Percentiles rank a stretch among this genome's conserved stretches.
These are phyloP conservation scores for Mentha longifolia DNA, from an alignment of 257 asterid genomes.

Conservation along the genomic window DNA sequence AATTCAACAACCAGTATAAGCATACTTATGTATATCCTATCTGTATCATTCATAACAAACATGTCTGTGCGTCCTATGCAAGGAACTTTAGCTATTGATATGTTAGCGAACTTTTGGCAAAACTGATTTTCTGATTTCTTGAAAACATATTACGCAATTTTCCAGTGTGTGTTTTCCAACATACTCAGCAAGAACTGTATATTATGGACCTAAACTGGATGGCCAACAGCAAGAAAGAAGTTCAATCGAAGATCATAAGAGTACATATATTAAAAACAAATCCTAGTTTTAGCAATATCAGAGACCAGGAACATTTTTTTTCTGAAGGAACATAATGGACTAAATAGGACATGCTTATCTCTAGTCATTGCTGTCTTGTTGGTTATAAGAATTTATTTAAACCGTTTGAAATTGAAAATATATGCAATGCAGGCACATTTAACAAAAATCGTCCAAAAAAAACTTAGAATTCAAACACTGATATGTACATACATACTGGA, in stretches of 20 bases:
- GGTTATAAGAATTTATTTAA: neutral
- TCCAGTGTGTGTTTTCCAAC: conserved; percentile 5
- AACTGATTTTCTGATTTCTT: conserved; percentile 9
- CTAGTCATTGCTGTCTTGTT: neutral
- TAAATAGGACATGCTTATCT: neutral
- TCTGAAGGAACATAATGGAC: neutral
- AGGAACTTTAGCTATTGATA: neutral
- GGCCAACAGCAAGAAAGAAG: conserved; percentile 20
- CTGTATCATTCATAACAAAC: conserved; percentile 8
- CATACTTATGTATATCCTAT: conserved; percentile 12
- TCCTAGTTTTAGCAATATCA: neutral
- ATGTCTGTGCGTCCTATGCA: conserved; percentile 6
- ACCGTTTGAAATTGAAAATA: neutral
- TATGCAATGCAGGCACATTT: conserved; percentile 11
- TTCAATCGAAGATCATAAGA: neutral
- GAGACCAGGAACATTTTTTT: conserved; percentile 12
- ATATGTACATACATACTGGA: conserved; percentile 50
- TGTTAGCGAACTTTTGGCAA: neutral
- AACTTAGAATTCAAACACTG: neutral
- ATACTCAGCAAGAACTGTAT: neutral
- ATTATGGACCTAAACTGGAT: neutral
- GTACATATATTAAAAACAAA: neutral
- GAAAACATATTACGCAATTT: neutral
- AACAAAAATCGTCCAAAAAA: neutral
- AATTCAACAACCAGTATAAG: conserved; percentile 27